phyloP scores from a whole-genome alignment of 805 yeast genomes.

The Spathaspora hagerdaliae region DNA sequence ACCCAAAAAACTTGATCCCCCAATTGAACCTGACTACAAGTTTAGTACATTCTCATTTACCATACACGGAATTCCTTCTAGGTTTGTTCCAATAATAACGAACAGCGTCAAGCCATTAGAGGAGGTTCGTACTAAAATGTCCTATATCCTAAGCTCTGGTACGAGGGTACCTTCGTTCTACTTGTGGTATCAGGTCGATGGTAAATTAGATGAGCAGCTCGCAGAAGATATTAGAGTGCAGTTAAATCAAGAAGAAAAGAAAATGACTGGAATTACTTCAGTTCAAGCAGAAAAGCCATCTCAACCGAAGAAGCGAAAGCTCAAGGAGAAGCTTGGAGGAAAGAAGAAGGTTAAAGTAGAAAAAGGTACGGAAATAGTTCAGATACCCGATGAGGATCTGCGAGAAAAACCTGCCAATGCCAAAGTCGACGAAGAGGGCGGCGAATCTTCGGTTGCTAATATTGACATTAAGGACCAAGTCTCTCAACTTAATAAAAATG shows the following conservation, averaged over 20 bases:
- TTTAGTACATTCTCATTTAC: slow-evolving; percentile 65
- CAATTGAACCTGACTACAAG: slow-evolving; percentile 41
- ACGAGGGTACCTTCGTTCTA: slow-evolving; percentile 56
- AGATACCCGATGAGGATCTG: slow-evolving; percentile 12
- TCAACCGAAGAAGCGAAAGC: slow-evolving; percentile 30
- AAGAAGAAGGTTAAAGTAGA: slow-evolving; percentile 10
- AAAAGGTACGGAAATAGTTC: slow-evolving; percentile 18
- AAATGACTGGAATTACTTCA: slow-evolving; percentile 31
- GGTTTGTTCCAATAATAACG: slow-evolving; percentile 58
- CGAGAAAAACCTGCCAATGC: slow-evolving; percentile 1
- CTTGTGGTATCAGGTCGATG: slow-evolving; percentile 84
- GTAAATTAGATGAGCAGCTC: slow-evolving; percentile 60
- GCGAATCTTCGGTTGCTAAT: not conserved
- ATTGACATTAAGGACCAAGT: not conserved
- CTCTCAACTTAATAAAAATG: not conserved
- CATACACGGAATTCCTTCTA: slow-evolving; percentile 59
- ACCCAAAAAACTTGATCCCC: slow-evolving; percentile 23
- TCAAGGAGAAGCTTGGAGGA: slow-evolving; percentile 20
- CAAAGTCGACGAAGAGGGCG: not conserved
- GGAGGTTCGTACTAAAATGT: slow-evolving; percentile 60
- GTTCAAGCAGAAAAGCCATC: slow-evolving; percentile 10
- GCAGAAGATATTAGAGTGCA: slow-evolving; percentile 63
- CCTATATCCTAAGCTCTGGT: slow-evolving; percentile 54
- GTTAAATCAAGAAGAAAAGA: slow-evolving; percentile 51
- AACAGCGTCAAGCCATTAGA: slow-evolving; percentile 61